Conservation (phyloP, 2,329 filamentous ascomycete species). For the Penicillium sp. region DNA sequence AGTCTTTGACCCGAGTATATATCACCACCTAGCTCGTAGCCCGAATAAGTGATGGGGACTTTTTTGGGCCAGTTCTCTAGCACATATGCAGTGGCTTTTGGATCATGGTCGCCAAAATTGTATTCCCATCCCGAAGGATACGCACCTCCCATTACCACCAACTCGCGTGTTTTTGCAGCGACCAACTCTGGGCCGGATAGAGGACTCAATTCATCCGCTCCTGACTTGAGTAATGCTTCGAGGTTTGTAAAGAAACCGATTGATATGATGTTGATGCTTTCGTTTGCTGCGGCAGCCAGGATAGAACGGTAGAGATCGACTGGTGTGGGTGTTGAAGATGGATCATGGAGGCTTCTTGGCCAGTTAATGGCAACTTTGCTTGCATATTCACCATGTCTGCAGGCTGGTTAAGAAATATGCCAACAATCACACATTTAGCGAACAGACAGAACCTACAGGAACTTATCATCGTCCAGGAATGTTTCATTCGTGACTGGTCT, state of each 20-base stretch:
- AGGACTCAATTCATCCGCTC: background rate
- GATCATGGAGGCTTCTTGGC: slow-evolving; percentile 1
- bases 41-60: slow-evolving; percentile 1
- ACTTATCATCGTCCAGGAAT: background rate
- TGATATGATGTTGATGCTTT: slow-evolving; percentile 8
- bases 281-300: background rate
- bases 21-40: background rate
- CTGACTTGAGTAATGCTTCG: background rate
- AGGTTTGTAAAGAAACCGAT: slow-evolving; percentile 3
- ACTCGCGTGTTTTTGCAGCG: background rate
- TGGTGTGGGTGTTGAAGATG: background rate
- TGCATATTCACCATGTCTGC: slow-evolving; percentile 3
- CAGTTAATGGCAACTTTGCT: slow-evolving; percentile 4
- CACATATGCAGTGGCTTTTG: slow-evolving; percentile 1
- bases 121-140: slow-evolving; percentile 6
- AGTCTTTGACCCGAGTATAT: background rate
- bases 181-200: slow-evolving; percentile 1
- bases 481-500: slow-evolving; percentile 4
- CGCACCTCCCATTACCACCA: slow-evolving; percentile 5
- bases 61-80: slow-evolving; percentile 2
- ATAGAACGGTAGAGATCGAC: background rate
- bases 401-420: too few relatives aligned
- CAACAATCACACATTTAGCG: too few relatives aligned
- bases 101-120: slow-evolving; percentile 3
- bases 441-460: background rate